A percentile compares a stretch with the other conserved stretches of the same genome.
These are phyloP conservation scores for Colletotrichum liriopes DNA, from an alignment of 2,329 filamentous ascomycete species.

Conservation along the genomic window DNA sequence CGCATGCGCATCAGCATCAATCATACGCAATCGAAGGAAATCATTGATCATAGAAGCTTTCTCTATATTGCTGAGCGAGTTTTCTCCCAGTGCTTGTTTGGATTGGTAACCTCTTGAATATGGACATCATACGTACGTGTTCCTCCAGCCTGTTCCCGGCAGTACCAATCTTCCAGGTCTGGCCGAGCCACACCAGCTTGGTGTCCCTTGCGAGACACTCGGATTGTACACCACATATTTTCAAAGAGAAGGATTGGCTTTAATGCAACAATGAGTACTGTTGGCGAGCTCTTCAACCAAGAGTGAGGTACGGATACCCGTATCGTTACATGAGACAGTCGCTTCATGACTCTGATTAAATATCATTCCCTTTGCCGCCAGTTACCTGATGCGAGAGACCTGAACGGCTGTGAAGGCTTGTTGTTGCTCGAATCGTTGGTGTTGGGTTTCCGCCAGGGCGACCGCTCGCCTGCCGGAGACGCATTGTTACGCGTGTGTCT, in stretches of 20 bases:
- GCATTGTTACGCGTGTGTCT: background rate
- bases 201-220: no score
- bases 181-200: no score
- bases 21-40: background rate
- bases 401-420: slow-evolving; percentile 10
- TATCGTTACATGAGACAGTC: background rate
- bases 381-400: slow-evolving; percentile 21
- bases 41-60: background rate
- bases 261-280: no score
- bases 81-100: background rate
- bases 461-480: background rate
- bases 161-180: background rate
- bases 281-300: no score
- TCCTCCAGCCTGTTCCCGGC: background rate
- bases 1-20: background rate
- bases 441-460: background rate
- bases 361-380: slow-evolving; percentile 25
- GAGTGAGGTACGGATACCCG: no score
- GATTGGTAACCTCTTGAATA: background rate
- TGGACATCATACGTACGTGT: background rate
- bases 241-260: no score
- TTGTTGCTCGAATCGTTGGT: no score
- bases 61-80: background rate
- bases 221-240: no score
- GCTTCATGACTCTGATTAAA: background rate